These are phyloP conservation scores for Monascus purpureus DNA, from an alignment of 495 filamentous ascomycete genomes.

Conservation along the genomic window DNA sequence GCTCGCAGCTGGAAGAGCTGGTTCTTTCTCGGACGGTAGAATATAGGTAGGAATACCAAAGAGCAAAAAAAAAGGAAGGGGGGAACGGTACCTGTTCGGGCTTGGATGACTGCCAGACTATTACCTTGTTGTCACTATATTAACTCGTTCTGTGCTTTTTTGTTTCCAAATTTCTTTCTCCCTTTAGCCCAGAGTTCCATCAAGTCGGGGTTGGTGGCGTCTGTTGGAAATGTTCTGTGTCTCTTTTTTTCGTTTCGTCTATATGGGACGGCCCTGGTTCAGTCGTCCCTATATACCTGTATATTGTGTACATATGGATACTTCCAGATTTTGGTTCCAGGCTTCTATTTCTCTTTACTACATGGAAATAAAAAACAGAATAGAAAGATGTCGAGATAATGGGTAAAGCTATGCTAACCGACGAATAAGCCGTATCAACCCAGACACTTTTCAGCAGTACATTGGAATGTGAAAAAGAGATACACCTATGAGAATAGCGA, in stretches of 20 bases:
- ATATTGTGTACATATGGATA: constrained; percentile 5
- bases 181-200: constrained; percentile 12
- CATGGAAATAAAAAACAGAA: no score
- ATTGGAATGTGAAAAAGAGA: no score
- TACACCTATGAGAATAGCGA: no score
- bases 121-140: constrained; percentile 3
- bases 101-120: not conserved
- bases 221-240: constrained; percentile 2
- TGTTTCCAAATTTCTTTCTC: constrained; percentile 13
- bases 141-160: constrained; percentile 10
- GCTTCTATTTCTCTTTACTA: constrained; percentile 7
- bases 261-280: constrained; percentile 3
- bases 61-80: constrained; percentile 1
- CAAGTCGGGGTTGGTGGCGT: constrained; percentile 18
- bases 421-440: no score
- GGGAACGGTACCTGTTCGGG: not conserved
- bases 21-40: constrained; percentile 28
- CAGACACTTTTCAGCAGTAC: no score
- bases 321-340: constrained; percentile 10
- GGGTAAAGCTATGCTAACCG: no score
- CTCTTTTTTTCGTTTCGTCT: constrained; percentile 4
- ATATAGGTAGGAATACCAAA: not conserved
- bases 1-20: constrained; percentile 31
- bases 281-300: constrained; percentile 7
- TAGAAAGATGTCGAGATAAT: no score